A percentile compares a stretch with the other conserved stretches of the same genome.
Evolutionary conservation across 176 grass and related monocot species (phyloP).

Genomic region (Phoenix dactylifera): DNA sequence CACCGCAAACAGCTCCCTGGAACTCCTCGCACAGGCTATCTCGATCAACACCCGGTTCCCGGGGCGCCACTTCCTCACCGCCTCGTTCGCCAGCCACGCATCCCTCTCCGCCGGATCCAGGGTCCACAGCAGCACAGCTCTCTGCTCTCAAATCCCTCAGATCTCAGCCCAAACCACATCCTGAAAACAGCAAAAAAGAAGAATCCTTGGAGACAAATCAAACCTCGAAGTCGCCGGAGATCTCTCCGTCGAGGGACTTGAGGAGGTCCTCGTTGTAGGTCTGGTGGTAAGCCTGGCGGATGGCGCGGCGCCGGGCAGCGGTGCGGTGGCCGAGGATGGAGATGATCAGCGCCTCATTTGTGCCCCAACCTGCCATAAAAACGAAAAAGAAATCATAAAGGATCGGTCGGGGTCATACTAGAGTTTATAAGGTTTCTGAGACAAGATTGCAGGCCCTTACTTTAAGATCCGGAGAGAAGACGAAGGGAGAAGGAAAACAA

Average conservation of each 20-base stretch:
- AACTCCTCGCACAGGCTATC: constrained; percentile 55
- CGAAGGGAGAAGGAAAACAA: neutral
- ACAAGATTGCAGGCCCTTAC: too few species aligned
- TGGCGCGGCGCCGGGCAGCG: constrained; percentile 55
- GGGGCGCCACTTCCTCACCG: constrained; percentile 54
- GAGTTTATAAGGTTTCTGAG: too few species aligned
- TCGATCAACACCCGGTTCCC: constrained; percentile 70
- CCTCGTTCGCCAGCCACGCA: constrained; percentile 75
- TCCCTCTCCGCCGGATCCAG: constrained; percentile 76
- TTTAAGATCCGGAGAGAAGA: neutral
- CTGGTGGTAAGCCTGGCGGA: constrained; percentile 60
- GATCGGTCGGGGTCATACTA: neutral
- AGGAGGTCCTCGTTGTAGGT: constrained; percentile 78
- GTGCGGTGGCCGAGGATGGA: constrained; percentile 86
- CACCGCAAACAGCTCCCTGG: constrained; percentile 47
- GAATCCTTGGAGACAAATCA: neutral
- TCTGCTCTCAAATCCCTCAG: constrained; percentile 28
- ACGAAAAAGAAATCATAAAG: neutral
- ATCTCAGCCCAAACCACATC: neutral
- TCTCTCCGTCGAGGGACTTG: constrained; percentile 70
- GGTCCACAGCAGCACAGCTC: constrained; percentile 75
- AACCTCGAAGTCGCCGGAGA: constrained; percentile 92
- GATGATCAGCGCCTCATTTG: constrained; percentile 79
- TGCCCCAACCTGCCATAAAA: constrained; percentile 68
- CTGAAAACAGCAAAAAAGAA: neutral